Evolutionary conservation across 2,329 filamentous ascomycete genomes (phyloP).

Genomic region (Fonsecaea pedrosoi): DNA sequence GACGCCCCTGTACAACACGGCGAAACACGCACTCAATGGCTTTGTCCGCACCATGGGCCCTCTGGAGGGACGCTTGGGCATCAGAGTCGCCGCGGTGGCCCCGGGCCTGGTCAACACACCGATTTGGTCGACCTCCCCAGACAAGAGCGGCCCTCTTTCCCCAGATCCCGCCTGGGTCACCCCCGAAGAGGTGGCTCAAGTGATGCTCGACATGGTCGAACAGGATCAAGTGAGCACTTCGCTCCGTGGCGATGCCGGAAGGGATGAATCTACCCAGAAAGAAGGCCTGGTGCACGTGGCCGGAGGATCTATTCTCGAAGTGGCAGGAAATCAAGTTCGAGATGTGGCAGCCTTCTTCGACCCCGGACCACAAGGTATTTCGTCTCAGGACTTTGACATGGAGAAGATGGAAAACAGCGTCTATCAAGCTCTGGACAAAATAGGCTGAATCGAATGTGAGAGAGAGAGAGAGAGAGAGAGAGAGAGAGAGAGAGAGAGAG

Average conservation of each 20-base stretch:
- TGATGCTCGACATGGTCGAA: conserved; percentile 62
- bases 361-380: conserved; percentile 15
- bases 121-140: conserved; percentile 66
- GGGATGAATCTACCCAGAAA: background rate
- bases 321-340: conserved; percentile 11
- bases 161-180: conserved; percentile 56
- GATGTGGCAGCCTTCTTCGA: conserved; percentile 16
- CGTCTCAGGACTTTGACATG: conserved; percentile 9
- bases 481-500: background rate
- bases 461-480: background rate
- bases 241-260: conserved; percentile 34
- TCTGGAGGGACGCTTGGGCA: conserved; percentile 59
- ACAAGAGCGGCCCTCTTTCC: conserved; percentile 57
- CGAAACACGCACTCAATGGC: conserved; percentile 57
- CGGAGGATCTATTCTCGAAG: conserved; percentile 20
- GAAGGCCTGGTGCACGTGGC: conserved; percentile 3
- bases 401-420: conserved; percentile 14
- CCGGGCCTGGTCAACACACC: conserved; percentile 67
- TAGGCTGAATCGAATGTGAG: background rate
- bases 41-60: conserved; percentile 57
- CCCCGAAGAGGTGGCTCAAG: conserved; percentile 64
- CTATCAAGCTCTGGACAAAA: conserved; percentile 3
- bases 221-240: conserved; percentile 46
- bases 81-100: conserved; percentile 66
- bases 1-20: conserved; percentile 55